Evolutionary conservation across 2,329 filamentous ascomycete species (phyloP), one percentile per base, ranked within the genome.

Genomic region (Albifimbria verrucaria): DNA sequence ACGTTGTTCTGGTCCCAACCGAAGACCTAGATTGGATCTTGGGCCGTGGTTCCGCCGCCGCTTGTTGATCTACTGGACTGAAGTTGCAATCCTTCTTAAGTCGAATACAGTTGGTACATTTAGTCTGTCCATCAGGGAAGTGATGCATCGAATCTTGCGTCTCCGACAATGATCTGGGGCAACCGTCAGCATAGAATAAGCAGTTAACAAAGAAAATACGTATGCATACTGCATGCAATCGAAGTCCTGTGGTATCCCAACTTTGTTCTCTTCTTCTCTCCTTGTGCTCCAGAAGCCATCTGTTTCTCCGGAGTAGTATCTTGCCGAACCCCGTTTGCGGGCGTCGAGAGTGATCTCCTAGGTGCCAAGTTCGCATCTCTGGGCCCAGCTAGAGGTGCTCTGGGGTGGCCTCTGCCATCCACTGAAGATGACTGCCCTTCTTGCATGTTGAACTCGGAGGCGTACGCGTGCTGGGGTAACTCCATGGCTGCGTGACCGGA

Each of bases 321-420:
- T 32, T 32, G 70, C 48, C 71, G 71, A 57, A 72, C 72, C 55
- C 76, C 71, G 64, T 74, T 76, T 60, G 79, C 15, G 26, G 26
- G 74, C 44, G 76, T 77, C 57, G 79, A 79, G 64, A 77, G 69
- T 47, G 78, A 75, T 61, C 77, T 76, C 65, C 78, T 79, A 53
- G 76, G 60, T 57, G 72, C 73, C 62, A 72, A 48, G 20, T 54
- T 49, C 26, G 61, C 52, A 49, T 72, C 71, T 57, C 68, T 70
- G 56, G 69, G 68, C 15, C 26, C 26, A 32, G 26, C 7, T 15
- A 32, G 26, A 32, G 26, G 15, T 15, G 26, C 26, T 15, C 26
- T 32, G 7, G 26, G 15, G 7, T 7, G 9, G 26, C 15, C 15
- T 32, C 26, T 32, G 26, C 26, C 26, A 32, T 32, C 15, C 9